Conservation (phyloP, 805 yeast species). For the Wickerhamiella domercqiae region DNA sequence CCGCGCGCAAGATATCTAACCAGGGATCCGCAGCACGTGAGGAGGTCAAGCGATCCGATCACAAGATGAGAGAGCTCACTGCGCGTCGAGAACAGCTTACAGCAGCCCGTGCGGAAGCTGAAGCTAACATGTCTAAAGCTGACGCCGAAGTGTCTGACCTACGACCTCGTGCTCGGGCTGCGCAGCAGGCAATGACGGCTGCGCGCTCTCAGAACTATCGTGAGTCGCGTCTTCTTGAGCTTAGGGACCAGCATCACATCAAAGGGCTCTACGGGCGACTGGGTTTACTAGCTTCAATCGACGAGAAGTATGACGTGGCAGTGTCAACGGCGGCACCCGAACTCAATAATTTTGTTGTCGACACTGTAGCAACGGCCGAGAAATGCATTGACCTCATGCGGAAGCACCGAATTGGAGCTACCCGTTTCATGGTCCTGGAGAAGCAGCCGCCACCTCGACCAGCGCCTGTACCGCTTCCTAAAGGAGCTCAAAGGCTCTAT, state of each 20-base stretch:
- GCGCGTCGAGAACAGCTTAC: slow-evolving; percentile 34
- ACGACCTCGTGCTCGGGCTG: slow-evolving; percentile 38
- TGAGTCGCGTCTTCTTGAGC: slow-evolving; percentile 45
- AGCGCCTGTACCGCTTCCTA: slow-evolving; percentile 37
- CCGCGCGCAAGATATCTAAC: slow-evolving; percentile 29
- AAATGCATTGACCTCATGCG: slow-evolving; percentile 71
- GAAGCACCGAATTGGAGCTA: slow-evolving; percentile 72
- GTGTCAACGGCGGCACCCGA: slow-evolving; percentile 90
- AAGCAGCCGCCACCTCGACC: slow-evolving; percentile 39
- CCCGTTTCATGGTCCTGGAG: slow-evolving; percentile 67
- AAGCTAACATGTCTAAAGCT: not conserved
- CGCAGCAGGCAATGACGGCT: slow-evolving; percentile 40
- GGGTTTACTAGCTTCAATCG: slow-evolving; percentile 87
- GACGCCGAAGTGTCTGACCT: slow-evolving; percentile 20
- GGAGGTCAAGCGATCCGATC: slow-evolving; percentile 22
- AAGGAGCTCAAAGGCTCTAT: slow-evolving; percentile 56
- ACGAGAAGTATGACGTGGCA: slow-evolving; percentile 79
- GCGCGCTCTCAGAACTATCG: slow-evolving; percentile 61
- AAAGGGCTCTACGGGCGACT: slow-evolving; percentile 77
- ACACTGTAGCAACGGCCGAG: slow-evolving; percentile 54
- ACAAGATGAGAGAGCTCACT: slow-evolving; percentile 31
- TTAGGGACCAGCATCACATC: slow-evolving; percentile 69
- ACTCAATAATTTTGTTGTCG: slow-evolving; percentile 86
- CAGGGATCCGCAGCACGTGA: slow-evolving; percentile 23
- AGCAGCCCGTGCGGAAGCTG: not conserved